phyloP scores from a whole-genome alignment of 768 basidiomycete genomes.

The Serendipita indica region DNA sequence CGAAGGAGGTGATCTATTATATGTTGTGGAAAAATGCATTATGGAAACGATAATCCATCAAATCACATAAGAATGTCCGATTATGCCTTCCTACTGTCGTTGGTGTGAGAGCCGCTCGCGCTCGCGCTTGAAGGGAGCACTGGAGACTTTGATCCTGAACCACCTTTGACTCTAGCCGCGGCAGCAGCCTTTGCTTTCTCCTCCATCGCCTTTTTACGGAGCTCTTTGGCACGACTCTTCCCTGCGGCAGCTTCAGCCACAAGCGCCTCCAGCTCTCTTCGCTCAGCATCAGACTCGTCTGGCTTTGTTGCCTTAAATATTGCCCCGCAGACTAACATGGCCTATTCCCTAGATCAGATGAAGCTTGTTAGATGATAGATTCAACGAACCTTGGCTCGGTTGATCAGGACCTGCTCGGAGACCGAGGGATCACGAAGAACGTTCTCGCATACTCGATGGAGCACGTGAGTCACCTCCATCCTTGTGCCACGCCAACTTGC shows the following conservation, averaged over 20 bases:
- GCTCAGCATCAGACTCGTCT: constrained; percentile 86
- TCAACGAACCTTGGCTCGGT: constrained; percentile 63
- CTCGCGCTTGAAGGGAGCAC: no score
- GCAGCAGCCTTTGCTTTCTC: neutral
- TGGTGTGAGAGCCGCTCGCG: no score
- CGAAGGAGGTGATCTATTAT: no score
- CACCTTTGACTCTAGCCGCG: neutral
- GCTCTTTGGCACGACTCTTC: constrained; percentile 24
- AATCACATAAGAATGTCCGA: no score
- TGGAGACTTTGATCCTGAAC: no score
- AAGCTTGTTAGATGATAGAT: neutral
- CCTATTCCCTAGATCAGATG: constrained; percentile 29
- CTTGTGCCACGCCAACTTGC: constrained; percentile 97
- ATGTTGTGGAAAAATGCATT: no score
- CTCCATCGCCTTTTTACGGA: constrained; percentile 7
- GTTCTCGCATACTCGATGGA: constrained; percentile 63
- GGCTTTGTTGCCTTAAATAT: constrained; percentile 76
- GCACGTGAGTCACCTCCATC: constrained; percentile 83
- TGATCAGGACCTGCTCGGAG: constrained; percentile 53
- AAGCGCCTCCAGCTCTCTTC: constrained; percentile 85
- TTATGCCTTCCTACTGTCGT: no score
- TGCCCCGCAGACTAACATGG: constrained; percentile 73
- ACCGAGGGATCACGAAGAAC: constrained; percentile 69
- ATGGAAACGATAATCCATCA: no score
- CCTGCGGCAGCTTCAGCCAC: constrained; percentile 73